phyloP scores from a whole-genome alignment of 2,329 filamentous ascomycete species.

The Beauveria australis region DNA sequence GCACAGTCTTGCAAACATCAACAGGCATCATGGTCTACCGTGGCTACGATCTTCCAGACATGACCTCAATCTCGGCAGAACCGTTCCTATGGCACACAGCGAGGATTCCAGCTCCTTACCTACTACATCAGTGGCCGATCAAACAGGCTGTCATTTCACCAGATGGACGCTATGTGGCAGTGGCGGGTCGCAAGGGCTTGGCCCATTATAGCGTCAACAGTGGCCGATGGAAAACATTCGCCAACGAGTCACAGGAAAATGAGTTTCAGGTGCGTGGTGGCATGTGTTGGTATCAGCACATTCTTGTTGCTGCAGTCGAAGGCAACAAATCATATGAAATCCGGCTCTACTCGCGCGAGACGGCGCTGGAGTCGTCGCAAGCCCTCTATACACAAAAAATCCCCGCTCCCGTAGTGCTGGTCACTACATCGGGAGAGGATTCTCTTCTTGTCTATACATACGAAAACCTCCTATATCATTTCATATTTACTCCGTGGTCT shows the following conservation, averaged over 20 bases:
- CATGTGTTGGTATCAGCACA: conserved; percentile 98
- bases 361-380: conserved; percentile 62
- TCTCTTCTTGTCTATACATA: conserved; percentile 95
- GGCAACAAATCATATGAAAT: conserved; percentile 73
- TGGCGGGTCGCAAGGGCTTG: conserved; percentile 86
- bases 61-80: conserved; percentile 87
- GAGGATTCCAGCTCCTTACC: conserved; percentile 74
- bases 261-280: conserved; percentile 89
- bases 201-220: conserved; percentile 95
- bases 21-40: conserved; percentile 86
- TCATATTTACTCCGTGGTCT: conserved; percentile 69
- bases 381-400: conserved; percentile 71
- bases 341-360: conserved; percentile 86
- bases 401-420: conserved; percentile 78
- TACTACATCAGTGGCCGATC: conserved; percentile 91
- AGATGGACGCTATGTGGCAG: conserved; percentile 87
- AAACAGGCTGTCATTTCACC: conserved; percentile 78
- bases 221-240: conserved; percentile 91
- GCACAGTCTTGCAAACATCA: conserved; percentile 82
- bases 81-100: conserved; percentile 92
- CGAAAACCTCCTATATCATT: conserved; percentile 93
- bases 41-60: conserved; percentile 82
- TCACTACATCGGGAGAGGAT: conserved; percentile 84
- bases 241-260: conserved; percentile 71
- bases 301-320: conserved; percentile 89